Evolutionary conservation across 2,329 filamentous ascomycete genomes (phyloP), one percentile per base, ranked within the genome.

Genomic region (Mariannaea sp.): DNA sequence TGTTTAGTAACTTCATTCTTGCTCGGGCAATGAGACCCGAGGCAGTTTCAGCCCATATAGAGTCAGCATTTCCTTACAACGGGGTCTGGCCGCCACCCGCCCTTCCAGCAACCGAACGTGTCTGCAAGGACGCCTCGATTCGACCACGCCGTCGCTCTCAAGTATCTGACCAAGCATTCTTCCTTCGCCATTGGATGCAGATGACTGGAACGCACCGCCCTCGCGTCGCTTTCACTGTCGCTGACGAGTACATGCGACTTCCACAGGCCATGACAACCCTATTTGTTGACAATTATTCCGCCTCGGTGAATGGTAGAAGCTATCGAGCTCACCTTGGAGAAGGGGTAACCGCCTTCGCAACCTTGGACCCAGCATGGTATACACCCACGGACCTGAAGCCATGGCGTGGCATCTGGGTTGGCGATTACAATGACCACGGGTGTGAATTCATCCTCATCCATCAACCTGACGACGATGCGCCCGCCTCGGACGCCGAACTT

Each of bases 391-490:
- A 75, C 8, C 79, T 86, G 49, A 93, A 92, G 68, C 92, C 92
- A 0, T 97, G 87, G 77, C 85, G 91, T 58, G 93, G 93, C 0
- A 90, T 99, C 24, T 97, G 90, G 89, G 88, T 92, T 13, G 92
- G 92, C 1, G 92, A 97, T 69, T 97, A 96, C 66, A 88, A 85
- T 20, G 85, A 84, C 0, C 92, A 97, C 64, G 92, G 92, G 1
- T 92, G 88, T 69, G 93, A 97, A 70, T 96, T 97, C 50, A 68
- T 97, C 4, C 77, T 95, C 10, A 76, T 97, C 39, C 78, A 91
- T 61, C 94, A 99, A 66, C 85, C 85, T 3, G 20, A 39, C 0
- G 77, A 81, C 14, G 75, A 79, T 26, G 71, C 74, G 33, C 64
- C 68, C 1, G 65, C 63, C 3, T 69, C 73, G 1, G 70, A 77